phyloP scores from a whole-genome alignment of 345 rosid genomes.

The Salix udensis region DNA sequence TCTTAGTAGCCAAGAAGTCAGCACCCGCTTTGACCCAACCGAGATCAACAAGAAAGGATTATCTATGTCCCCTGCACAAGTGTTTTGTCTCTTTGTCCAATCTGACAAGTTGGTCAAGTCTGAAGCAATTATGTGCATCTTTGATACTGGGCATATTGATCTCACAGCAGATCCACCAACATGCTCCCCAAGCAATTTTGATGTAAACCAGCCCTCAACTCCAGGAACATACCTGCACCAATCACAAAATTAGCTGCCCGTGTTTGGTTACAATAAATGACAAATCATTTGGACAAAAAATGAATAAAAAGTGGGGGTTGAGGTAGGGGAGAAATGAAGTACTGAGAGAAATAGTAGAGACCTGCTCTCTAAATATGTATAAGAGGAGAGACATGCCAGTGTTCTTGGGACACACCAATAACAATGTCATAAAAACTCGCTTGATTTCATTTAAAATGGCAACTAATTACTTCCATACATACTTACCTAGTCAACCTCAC shows the following conservation, averaged over 20 bases:
- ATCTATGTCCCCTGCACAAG: constrained; percentile 27
- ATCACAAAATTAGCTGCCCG: constrained; percentile 12
- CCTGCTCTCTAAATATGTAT: no score
- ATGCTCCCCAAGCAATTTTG: constrained; percentile 90
- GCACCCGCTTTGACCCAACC: constrained; percentile 88
- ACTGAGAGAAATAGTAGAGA: neutral
- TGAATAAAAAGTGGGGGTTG: neutral
- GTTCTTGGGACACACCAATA: neutral
- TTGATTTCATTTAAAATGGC: neutral
- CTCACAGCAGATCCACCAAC: constrained; percentile 98
- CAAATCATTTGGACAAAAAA: neutral
- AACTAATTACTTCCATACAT: constrained; percentile 16
- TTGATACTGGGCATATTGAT: constrained; percentile 70
- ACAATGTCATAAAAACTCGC: neutral
- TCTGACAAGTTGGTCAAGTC: constrained; percentile 23
- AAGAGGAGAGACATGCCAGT: neutral
- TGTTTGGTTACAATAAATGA: neutral
- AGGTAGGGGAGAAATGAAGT: neutral
- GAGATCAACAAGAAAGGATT: constrained; percentile 67
- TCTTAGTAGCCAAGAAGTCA: constrained; percentile 82
- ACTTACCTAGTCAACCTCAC: constrained; percentile 77
- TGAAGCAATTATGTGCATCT: constrained; percentile 41
- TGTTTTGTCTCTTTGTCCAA: constrained; percentile 18
- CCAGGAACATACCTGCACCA: constrained; percentile 54
- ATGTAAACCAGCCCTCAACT: constrained; percentile 58